Conservation (phyloP, 768 basidiomycete genomes). For the Phanerochaete sordida region DNA sequence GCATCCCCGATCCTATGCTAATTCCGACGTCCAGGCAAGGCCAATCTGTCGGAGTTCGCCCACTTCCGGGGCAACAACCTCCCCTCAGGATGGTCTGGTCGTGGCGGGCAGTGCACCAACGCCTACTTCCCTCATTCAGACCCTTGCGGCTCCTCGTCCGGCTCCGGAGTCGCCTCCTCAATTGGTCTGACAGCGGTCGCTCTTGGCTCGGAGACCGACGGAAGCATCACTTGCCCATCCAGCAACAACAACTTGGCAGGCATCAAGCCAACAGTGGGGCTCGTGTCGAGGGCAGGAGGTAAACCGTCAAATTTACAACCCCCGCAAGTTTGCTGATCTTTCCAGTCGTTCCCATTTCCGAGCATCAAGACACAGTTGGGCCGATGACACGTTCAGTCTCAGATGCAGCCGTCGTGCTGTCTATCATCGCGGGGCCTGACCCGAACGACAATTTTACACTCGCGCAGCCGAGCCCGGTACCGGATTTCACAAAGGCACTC, state of each 20-base stretch:
- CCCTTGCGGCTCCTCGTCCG: conserved; percentile 53
- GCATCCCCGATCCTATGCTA: background rate
- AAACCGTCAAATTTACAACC: conserved; percentile 34
- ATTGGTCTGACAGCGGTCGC: conserved; percentile 41
- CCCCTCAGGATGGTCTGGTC: conserved; percentile 42
- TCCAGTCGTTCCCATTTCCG: conserved; percentile 43
- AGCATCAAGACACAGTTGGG: conserved; percentile 35
- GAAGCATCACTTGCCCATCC: conserved; percentile 44
- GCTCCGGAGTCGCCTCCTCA: conserved; percentile 44
- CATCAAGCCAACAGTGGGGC: conserved; percentile 35
- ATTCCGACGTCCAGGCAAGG: conserved; percentile 23
- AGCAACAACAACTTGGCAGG: conserved; percentile 39
- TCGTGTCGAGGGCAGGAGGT: conserved; percentile 34
- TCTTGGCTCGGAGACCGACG: conserved; percentile 46
- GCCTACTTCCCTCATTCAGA: conserved; percentile 41
- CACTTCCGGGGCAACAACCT: conserved; percentile 33
- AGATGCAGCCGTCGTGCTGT: conserved; percentile 32
- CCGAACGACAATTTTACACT: conserved; percentile 35
- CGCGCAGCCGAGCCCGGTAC: conserved; percentile 42
- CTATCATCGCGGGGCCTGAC: conserved; percentile 40
- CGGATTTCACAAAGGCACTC: conserved; percentile 51
- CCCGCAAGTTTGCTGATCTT: conserved; percentile 41
- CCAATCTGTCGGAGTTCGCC: conserved; percentile 44
- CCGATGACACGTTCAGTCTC: conserved; percentile 32
- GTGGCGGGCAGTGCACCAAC: conserved; percentile 41